phyloP scores from a whole-genome alignment of 441 rosid species.

The Hura crepitans region DNA sequence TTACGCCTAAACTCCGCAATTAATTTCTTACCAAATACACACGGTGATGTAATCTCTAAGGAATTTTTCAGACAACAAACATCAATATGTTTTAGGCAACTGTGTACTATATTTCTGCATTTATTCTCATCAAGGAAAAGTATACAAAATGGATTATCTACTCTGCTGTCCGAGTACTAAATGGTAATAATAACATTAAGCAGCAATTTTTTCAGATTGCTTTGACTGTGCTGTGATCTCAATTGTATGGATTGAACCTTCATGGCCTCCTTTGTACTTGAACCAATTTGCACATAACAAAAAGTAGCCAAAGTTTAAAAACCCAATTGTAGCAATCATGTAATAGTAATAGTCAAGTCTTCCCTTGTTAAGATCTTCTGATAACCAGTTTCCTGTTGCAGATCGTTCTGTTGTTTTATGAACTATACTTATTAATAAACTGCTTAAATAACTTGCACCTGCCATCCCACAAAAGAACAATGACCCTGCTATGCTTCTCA shows the following conservation, averaged over 20 bases:
- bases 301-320: slow-evolving; percentile 55
- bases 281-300: slow-evolving; percentile 57
- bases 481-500: slow-evolving; percentile 79
- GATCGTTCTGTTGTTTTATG: slow-evolving; percentile 46
- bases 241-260: not conserved
- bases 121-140: not conserved
- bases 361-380: slow-evolving; percentile 76
- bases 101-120: not conserved
- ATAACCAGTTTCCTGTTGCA: slow-evolving; percentile 56
- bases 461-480: slow-evolving; percentile 55
- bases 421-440: slow-evolving; percentile 52
- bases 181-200: slow-evolving; percentile 8
- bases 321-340: slow-evolving; percentile 50
- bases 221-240: slow-evolving; percentile 32
- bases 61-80: not conserved
- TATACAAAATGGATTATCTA: not conserved
- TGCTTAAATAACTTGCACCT: slow-evolving; percentile 53
- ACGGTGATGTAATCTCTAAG: not conserved
- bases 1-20: too few relatives aligned
- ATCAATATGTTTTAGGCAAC: not conserved
- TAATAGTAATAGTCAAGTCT: slow-evolving; percentile 60
- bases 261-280: slow-evolving; percentile 41
- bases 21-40: too few relatives aligned
- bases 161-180: not conserved
- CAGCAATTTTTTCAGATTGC: slow-evolving; percentile 19